Base-by-base conservation (phyloP, 1,284 basidiomycete species). In the Marasmius sp. region DNA sequence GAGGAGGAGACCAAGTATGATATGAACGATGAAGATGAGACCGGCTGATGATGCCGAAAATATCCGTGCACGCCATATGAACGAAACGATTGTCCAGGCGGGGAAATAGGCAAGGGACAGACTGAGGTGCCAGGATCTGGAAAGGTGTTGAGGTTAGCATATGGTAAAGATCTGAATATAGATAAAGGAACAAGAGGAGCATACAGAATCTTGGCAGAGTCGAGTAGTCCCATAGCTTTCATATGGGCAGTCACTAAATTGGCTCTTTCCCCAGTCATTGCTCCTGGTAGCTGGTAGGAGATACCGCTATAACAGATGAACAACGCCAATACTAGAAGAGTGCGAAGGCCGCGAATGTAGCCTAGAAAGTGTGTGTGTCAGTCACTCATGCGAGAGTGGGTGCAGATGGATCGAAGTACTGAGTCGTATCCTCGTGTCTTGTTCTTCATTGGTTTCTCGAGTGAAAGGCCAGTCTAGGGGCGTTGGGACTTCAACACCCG, bases 401-500 rank as follows among this genome's bases (percentile, higher is more conserved):
- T 67, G 58, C 52, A 38, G 38, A 43, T 45, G 47, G 16, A 11
- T 65, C 20, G 52, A 78, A 81, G 53, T 60, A 88, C 89, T 84
- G 14, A 89, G 72, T 53, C 88, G 82, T 37, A 80, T 81, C 16
- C 75, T 58, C 14, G 83, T 84, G 12, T 72, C 68, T 64, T 89
- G 84, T 61, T 91, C 80, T 33, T 83, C 75, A 62, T 92, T 89
- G 0, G 88, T 88, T 65, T 85, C 79, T 64, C 83, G 81, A 0
- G 88, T 86, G 71, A 86, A 93, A 0, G 89, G 88, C 86, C 89
- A 90, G 69, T 90, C 85, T 39, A 84, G 70, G 0, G 91, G 89
- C 0, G 82, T 81, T 7, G 81, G 78, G 7, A 81, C 70, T 20
- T 77, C 70, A 9, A 77, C 71, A 0, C 85, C 86, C 0, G 89